A percentile compares a stretch with the other conserved stretches of the same genome.
phyloP scores from a whole-genome alignment of 2,329 filamentous ascomycete species.

The Sporothrix dimorphospora region DNA sequence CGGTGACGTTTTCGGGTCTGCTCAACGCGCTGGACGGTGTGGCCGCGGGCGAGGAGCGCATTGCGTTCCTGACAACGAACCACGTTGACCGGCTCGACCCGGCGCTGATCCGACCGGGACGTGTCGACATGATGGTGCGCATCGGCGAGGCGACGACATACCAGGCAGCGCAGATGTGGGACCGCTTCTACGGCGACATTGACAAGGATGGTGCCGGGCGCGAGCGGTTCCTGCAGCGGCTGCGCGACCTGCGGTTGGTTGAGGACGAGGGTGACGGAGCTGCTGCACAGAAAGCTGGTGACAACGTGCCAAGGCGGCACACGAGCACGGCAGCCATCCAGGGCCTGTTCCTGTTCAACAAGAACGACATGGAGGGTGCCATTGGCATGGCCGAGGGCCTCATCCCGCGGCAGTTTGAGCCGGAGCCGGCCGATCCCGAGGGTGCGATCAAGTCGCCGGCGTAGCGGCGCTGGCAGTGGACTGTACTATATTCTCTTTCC shows the following conservation, averaged over 20 bases:
- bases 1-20: conserved; percentile 91
- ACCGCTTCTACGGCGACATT: conserved; percentile 88
- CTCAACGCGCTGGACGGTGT: conserved; percentile 86
- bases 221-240: conserved; percentile 69
- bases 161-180: conserved; percentile 88
- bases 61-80: conserved; percentile 94
- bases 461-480: not conserved
- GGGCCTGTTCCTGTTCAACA: conserved; percentile 93
- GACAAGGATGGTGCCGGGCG: conserved; percentile 67
- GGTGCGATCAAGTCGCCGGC: conserved; percentile 49
- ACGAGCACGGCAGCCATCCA: conserved; percentile 92
- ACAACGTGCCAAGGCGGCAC: conserved; percentile 47
- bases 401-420: conserved; percentile 60
- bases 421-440: conserved; percentile 46
- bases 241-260: conserved; percentile 70
- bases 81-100: conserved; percentile 88
- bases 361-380: conserved; percentile 84
- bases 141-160: conserved; percentile 85
- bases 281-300: not conserved
- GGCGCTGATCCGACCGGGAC: conserved; percentile 84
- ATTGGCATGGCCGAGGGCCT: conserved; percentile 76
- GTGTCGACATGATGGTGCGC: conserved; percentile 90
- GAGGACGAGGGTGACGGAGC: conserved; percentile 47
- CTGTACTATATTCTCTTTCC: conserved; percentile 12
- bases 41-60: conserved; percentile 91